These are phyloP conservation scores for Cephalotrichum gorgonifer DNA, from an alignment of 2,329 filamentous ascomycete species.

Conservation along the genomic window DNA sequence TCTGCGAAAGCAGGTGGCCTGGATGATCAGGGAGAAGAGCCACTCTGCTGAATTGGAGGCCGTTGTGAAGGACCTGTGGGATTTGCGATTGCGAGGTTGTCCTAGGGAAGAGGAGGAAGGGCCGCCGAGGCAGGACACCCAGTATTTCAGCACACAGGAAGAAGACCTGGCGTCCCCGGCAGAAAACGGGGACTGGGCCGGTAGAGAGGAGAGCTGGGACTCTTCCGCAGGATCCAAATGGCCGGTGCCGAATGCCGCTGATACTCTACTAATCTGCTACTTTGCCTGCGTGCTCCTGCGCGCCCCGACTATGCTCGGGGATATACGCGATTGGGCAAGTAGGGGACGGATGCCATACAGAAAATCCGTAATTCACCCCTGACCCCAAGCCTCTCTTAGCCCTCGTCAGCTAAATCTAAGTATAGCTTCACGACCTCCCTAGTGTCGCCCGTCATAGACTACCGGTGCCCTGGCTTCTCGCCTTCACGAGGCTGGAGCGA, in stretches of 20 bases:
- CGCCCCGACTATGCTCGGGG: slow-evolving; percentile 64
- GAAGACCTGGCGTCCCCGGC: neutral
- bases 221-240: slow-evolving; percentile 34
- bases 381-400: neutral
- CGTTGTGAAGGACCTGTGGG: slow-evolving; percentile 78
- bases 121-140: neutral
- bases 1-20: slow-evolving; percentile 69
- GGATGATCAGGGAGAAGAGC: slow-evolving; percentile 56
- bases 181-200: slow-evolving; percentile 13
- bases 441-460: slow-evolving; percentile 14
- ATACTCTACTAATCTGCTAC: slow-evolving; percentile 72
- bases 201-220: slow-evolving; percentile 31
- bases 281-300: slow-evolving; percentile 65
- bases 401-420: neutral
- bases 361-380: slow-evolving; percentile 41
- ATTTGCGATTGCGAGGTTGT: slow-evolving; percentile 47
- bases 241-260: slow-evolving; percentile 57
- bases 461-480: neutral
- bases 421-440: slow-evolving; percentile 46
- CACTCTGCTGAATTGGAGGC: slow-evolving; percentile 66
- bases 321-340: slow-evolving; percentile 59
- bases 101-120: slow-evolving; percentile 15
- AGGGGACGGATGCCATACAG: slow-evolving; percentile 62
- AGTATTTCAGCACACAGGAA: slow-evolving; percentile 2
- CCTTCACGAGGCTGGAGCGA: neutral